phyloP scores from a whole-genome alignment of 495 filamentous ascomycete genomes.

The Daldinia concentrica region DNA sequence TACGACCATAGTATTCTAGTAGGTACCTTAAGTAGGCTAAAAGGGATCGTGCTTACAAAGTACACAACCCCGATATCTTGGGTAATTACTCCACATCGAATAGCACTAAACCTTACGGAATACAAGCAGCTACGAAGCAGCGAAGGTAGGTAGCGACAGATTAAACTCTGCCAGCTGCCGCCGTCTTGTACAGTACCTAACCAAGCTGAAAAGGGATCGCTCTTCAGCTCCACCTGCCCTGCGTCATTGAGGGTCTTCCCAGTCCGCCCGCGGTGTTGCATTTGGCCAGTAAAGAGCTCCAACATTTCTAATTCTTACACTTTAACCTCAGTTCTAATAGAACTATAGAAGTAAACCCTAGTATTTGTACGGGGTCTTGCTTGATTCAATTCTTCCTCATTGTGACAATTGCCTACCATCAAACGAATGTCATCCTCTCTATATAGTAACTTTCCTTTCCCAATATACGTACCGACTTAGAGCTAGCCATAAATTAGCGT shows the following conservation, averaged over 20 bases:
- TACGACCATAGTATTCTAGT: neutral
- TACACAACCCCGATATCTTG: constrained; percentile 8
- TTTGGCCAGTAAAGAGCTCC: constrained; percentile 10
- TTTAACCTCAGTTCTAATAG: constrained; percentile 4
- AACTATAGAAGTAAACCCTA: neutral
- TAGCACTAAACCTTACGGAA: too few species aligned
- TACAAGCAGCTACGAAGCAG: too few species aligned
- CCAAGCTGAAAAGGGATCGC: constrained; percentile 33
- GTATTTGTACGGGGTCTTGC: neutral
- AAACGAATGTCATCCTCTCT: constrained; percentile 14
- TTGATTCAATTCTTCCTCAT: neutral
- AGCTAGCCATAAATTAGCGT: constrained; percentile 22
- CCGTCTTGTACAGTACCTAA: constrained; percentile 5
- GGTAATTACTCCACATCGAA: neutral
- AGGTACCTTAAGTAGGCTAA: constrained; percentile 2
- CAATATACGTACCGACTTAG: constrained; percentile 21
- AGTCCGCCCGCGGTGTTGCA: constrained; percentile 2
- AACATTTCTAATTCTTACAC: constrained; percentile 14
- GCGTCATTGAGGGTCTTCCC: constrained; percentile 41
- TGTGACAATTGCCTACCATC: neutral
- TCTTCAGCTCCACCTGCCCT: constrained; percentile 19
- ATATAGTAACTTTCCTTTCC: neutral
- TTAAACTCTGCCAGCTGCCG: constrained; percentile 18
- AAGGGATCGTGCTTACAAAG: neutral
- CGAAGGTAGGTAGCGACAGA: neutral